Conservation (phyloP, 139 green algal species). For the Ulvella scutata region DNA sequence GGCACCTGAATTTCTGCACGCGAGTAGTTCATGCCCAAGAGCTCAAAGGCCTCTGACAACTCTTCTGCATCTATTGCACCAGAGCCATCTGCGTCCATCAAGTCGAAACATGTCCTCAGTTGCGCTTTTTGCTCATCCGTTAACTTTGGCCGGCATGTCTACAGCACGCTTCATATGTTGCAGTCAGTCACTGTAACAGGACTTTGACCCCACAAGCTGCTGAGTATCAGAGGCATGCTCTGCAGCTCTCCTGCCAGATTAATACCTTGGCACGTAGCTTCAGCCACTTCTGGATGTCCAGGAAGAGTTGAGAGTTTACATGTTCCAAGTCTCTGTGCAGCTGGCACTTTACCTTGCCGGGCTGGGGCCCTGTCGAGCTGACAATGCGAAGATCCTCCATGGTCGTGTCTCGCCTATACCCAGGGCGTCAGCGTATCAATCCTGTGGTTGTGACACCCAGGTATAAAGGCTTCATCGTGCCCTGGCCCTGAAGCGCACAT, state of each 20-base stretch:
- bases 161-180: not conserved
- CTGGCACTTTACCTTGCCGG: too few relatives aligned
- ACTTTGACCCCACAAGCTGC: not conserved
- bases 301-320: not conserved
- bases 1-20: not conserved
- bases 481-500: too few relatives aligned
- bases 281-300: not conserved
- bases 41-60: slow-evolving; percentile 47
- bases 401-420: too few relatives aligned
- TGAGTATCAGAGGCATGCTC: not conserved
- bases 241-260: not conserved
- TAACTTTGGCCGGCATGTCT: slow-evolving; percentile 40
- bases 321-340: not conserved
- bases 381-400: too few relatives aligned
- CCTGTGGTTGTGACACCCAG: too few relatives aligned
- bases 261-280: not conserved
- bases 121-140: slow-evolving; percentile 32
- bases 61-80: slow-evolving; percentile 59
- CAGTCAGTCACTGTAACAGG: not conserved
- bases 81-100: slow-evolving; percentile 63
- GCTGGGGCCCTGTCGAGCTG: too few relatives aligned
- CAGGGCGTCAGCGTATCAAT: too few relatives aligned
- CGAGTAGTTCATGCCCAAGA: slow-evolving; percentile 2
- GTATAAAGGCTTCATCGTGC: too few relatives aligned
- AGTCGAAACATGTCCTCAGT: slow-evolving; percentile 45